phyloP scores from a whole-genome alignment of 2,329 filamentous ascomycete genomes.

The Trichophyton mentagrophytes region DNA sequence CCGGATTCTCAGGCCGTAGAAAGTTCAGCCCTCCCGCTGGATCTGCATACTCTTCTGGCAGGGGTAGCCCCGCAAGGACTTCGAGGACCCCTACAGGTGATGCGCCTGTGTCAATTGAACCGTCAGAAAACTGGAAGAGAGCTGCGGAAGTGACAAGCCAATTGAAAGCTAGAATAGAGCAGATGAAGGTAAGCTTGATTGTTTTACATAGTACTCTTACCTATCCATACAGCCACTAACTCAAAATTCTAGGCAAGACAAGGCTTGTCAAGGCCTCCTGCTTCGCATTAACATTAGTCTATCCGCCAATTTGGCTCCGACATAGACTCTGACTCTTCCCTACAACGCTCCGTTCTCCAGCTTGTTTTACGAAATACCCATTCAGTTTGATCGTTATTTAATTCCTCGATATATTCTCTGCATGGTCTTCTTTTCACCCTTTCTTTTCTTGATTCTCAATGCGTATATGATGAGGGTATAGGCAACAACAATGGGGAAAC shows the following conservation, averaged over 20 bases:
- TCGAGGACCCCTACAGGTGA: slow-evolving; percentile 13
- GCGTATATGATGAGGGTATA: background rate
- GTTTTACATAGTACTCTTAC: background rate
- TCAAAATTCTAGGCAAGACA: slow-evolving; percentile 28
- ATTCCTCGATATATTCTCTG: background rate
- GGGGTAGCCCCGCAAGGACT: slow-evolving; percentile 27
- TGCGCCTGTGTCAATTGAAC: slow-evolving; percentile 35
- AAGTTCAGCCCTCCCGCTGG: slow-evolving; percentile 35
- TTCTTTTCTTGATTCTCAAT: background rate
- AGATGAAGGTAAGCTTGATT: slow-evolving; percentile 62
- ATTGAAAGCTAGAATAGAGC: slow-evolving; percentile 90
- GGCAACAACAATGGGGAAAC: background rate
- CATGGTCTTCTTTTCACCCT: background rate
- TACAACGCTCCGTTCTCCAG: background rate
- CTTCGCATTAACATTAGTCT: slow-evolving; percentile 9
- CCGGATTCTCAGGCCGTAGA: slow-evolving; percentile 25
- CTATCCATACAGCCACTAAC: background rate
- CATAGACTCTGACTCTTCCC: background rate
- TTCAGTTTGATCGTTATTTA: slow-evolving; percentile 1
- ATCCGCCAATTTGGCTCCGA: background rate
- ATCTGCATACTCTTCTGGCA: slow-evolving; percentile 21
- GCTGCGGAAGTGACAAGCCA: slow-evolving; percentile 97
- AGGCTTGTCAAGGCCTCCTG: slow-evolving; percentile 29
- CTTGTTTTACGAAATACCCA: slow-evolving; percentile 8
- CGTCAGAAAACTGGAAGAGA: slow-evolving; percentile 87